These are phyloP conservation scores for Salix arbutifolia DNA, from an alignment of 345 rosid genomes.

Conservation along the genomic window DNA sequence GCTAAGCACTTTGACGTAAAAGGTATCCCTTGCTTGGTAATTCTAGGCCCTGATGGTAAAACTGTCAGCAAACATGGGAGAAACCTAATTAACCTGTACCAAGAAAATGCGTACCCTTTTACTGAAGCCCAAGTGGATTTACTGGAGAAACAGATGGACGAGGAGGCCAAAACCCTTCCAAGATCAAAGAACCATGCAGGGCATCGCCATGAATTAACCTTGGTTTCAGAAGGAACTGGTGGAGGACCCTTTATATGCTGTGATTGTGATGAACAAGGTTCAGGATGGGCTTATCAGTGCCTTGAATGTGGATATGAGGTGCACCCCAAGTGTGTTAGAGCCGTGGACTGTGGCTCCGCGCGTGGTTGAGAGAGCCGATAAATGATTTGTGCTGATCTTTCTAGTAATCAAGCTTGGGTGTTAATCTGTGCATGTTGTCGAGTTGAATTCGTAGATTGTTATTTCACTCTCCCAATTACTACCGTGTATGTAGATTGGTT, in stretches of 20 bases:
- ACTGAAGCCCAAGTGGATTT: constrained; percentile 37
- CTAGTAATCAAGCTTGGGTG: neutral
- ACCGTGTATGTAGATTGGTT: neutral
- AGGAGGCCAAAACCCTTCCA: constrained; percentile 46
- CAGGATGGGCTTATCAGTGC: constrained; percentile 64
- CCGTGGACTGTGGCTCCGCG: constrained; percentile 4
- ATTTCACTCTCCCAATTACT: neutral
- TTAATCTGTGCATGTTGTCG: neutral
- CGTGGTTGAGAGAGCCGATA: neutral
- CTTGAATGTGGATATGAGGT: constrained; percentile 68
- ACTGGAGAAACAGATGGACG: constrained; percentile 45
- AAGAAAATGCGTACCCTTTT: constrained; percentile 53
- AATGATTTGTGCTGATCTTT: neutral
- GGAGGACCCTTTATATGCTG: constrained; percentile 67
- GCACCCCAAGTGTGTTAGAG: constrained; percentile 50
- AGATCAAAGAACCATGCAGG: constrained; percentile 37
- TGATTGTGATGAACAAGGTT: constrained; percentile 59
- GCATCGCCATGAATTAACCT: constrained; percentile 48
- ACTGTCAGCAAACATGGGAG: constrained; percentile 52
- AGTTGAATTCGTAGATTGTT: neutral
- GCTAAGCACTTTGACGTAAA: constrained; percentile 45
- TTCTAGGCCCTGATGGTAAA: constrained; percentile 58
- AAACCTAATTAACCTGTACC: constrained; percentile 44
- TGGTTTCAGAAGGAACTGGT: constrained; percentile 52
- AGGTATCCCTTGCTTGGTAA: constrained; percentile 49